Evolutionary conservation across 2,329 filamentous ascomycete species (phyloP).

Genomic region (Fusarium cyanostomum): DNA sequence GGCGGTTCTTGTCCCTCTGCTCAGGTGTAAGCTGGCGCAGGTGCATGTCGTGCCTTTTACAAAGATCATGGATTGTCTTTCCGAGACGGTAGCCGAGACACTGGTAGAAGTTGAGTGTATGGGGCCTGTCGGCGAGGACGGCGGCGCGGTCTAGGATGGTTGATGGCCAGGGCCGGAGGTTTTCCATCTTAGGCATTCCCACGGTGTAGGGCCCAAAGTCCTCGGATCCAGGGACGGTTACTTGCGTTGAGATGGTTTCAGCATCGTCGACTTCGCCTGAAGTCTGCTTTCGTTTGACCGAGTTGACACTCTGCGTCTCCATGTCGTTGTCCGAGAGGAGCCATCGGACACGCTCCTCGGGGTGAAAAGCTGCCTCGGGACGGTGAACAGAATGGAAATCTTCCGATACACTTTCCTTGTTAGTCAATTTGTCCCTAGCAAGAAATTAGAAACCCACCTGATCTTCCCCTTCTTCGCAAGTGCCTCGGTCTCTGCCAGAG

Average conservation of each 20-base stretch:
- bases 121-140: slow-evolving; percentile 3
- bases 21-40: slow-evolving; percentile 14
- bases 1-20: slow-evolving; percentile 13
- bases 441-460: slow-evolving; percentile 15
- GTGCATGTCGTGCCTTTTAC: neutral
- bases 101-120: slow-evolving; percentile 31
- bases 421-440: neutral
- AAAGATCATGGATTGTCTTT: slow-evolving; percentile 41
- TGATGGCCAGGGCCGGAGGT: slow-evolving; percentile 15
- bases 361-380: slow-evolving; percentile 19
- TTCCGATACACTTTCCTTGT: neutral
- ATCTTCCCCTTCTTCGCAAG: slow-evolving; percentile 19
- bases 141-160: neutral
- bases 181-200: slow-evolving; percentile 27
- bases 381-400: neutral
- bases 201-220: slow-evolving; percentile 20
- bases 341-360: slow-evolving; percentile 38
- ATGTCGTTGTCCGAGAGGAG: slow-evolving; percentile 3
- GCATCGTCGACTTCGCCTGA: neutral
- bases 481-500: slow-evolving; percentile 5
- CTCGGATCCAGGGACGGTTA: slow-evolving; percentile 14
- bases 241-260: slow-evolving; percentile 24
- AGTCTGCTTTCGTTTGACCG: neutral
- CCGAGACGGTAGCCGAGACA: slow-evolving; percentile 54
- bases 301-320: neutral